phyloP scores from a whole-genome alignment of 306 rosid species.

The Psophocarpus tetragonolobus region DNA sequence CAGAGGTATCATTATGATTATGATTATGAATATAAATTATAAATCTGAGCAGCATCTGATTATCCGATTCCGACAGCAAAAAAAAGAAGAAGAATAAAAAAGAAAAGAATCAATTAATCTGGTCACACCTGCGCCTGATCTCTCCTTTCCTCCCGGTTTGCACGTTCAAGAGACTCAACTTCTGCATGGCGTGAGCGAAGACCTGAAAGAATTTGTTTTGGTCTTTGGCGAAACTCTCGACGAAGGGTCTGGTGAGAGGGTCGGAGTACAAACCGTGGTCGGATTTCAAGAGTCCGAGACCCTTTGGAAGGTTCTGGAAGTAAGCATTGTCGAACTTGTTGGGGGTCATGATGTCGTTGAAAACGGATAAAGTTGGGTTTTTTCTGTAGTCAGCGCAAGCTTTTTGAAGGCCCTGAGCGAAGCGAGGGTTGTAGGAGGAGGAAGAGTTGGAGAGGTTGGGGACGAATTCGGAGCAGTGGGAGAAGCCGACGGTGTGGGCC shows the following conservation, averaged over 20 bases:
- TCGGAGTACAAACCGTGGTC: conserved; percentile 66
- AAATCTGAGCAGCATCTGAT: conserved; percentile 1
- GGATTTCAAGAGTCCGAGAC: conserved; percentile 72
- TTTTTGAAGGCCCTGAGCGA: conserved; percentile 47
- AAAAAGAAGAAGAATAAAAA: background rate
- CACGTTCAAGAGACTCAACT: conserved; percentile 63
- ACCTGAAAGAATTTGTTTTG: conserved; percentile 57
- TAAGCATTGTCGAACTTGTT: conserved; percentile 80
- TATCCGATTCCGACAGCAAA: background rate
- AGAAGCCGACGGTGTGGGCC: conserved; percentile 88
- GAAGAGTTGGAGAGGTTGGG: conserved; percentile 40
- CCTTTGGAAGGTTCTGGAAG: conserved; percentile 75
- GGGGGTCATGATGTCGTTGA: conserved; percentile 83
- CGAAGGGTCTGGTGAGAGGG: conserved; percentile 56
- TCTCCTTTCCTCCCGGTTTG: conserved; percentile 72
- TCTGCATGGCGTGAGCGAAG: conserved; percentile 71
- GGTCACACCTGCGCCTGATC: conserved; percentile 86
- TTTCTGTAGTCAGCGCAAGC: conserved; percentile 61
- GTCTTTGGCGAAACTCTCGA: conserved; percentile 57
- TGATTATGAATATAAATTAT: conserved; percentile 17
- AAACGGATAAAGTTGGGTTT: conserved; percentile 77
- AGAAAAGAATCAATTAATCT: conserved; percentile 47
- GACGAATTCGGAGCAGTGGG: conserved; percentile 67
- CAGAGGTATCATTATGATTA: too few relatives aligned
- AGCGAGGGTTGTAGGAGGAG: conserved; percentile 62